phyloP scores from a whole-genome alignment of 129 eudicot genomes.

The Chrysanthemum makinoi region DNA sequence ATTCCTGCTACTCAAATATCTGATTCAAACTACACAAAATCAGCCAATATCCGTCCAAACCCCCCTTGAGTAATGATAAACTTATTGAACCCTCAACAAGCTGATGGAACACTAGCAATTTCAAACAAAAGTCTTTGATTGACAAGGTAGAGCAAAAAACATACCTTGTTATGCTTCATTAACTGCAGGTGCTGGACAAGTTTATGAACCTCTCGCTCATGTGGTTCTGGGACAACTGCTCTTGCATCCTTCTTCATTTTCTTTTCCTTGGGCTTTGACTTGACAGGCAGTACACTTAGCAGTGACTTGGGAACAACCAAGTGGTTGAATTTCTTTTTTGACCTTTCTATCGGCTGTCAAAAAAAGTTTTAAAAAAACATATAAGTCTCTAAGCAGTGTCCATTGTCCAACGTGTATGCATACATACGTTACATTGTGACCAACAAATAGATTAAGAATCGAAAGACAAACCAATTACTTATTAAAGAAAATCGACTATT shows the following conservation, averaged over 20 bases:
- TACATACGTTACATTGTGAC: not conserved
- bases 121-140: no score
- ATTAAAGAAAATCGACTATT: no score
- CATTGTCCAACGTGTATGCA: not conserved
- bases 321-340: constrained; percentile 82
- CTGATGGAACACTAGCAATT: not conserved
- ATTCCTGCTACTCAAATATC: not conserved
- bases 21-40: not conserved
- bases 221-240: constrained; percentile 91
- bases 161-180: constrained; percentile 72
- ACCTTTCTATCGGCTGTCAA: constrained; percentile 77
- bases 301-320: constrained; percentile 81
- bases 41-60: not conserved
- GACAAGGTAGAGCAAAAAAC: not conserved
- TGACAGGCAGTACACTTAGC: constrained; percentile 72
- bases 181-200: constrained; percentile 77
- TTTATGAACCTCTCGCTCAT: constrained; percentile 63
- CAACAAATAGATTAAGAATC: not conserved
- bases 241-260: constrained; percentile 48
- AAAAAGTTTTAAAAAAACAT: not conserved
- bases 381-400: constrained; percentile 14
- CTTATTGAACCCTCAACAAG: not conserved
- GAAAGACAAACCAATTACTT: no score
- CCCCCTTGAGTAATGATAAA: not conserved
- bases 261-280: constrained; percentile 70